phyloP scores from a whole-genome alignment of 2,329 filamentous ascomycete species.

The Colletotrichum neosansevieriae region DNA sequence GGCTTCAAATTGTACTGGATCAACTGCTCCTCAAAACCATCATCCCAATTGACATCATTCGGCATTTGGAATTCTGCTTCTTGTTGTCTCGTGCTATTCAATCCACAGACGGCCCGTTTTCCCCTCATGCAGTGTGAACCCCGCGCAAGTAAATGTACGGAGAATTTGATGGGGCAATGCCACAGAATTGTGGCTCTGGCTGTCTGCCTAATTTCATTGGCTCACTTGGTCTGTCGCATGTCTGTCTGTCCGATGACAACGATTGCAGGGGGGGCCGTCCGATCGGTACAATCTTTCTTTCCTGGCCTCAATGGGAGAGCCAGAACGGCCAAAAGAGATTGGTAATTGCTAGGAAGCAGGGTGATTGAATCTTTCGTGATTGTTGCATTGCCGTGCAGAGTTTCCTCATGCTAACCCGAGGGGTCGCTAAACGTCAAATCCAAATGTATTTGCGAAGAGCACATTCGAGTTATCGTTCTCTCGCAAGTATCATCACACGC shows the following conservation, averaged over 20 bases:
- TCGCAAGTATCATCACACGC: no score
- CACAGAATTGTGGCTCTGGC: background rate
- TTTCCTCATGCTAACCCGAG: no score
- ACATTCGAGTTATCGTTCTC: no score
- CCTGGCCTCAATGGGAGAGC: no score
- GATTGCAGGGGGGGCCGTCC: background rate
- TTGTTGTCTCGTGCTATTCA: constrained; percentile 9
- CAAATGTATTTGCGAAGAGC: no score
- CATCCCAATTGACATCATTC: constrained; percentile 9
- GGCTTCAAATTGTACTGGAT: background rate
- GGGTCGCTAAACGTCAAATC: no score
- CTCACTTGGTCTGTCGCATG: background rate
- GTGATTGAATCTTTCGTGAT: no score
- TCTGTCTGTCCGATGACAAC: no score
- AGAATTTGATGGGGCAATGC: constrained; percentile 4
- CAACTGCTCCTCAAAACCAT: background rate
- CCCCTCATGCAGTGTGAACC: background rate
- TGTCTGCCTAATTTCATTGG: background rate
- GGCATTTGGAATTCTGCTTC: constrained; percentile 1
- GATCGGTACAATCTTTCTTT: no score
- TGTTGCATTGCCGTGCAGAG: no score
- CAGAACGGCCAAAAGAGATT: no score
- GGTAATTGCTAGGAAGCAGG: no score
- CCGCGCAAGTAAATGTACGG: constrained; percentile 9
- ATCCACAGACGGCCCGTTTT: constrained; percentile 22